Evolutionary conservation across 2,329 filamentous ascomycete species (phyloP), one percentile per base, ranked within the genome.

Genomic region (Akanthomyces dipterigenus): DNA sequence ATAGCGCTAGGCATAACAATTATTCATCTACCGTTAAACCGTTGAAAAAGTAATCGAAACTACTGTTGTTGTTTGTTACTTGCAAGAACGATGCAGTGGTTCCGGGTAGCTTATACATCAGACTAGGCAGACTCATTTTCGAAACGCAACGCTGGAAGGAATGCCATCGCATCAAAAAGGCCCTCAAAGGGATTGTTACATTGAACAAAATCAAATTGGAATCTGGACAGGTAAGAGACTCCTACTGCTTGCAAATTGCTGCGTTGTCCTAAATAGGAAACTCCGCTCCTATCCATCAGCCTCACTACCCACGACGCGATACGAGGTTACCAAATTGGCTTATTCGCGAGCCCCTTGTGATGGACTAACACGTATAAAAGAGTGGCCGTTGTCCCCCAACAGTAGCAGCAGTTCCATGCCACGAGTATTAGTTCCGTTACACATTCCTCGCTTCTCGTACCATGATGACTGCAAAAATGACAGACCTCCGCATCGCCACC

Each of bases 401-500:
- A 46, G 2, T 11, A 1, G 9, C 7, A n/a, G 7, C 43, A 5
- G 5, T 9, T 11, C 43, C 11, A 46, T 4, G 36, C 3, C 36
- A 38, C 2, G 16, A 31, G 16, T 9, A 34, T 9, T 9, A 31
- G 4, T 31, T 8, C 8, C 28, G 28, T 31, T 4, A 8, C 28
- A 8, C 28, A 31, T 31, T 3, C 11, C 8, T 36, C 36, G 36
- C 36, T 38, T 38, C 36, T 3, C 9, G 7, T 7, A 54, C 5
- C 43, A 57, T 57, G 43, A 3, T 34, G 9, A 6, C 18, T 11
- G 11, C n/a, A 6, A 48, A 36, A 24, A 24, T n/a, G 31, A 20
- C 56, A 5, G 36, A 59, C 9, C 53, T 61, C 18, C 60, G 45
- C 53, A 64, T 64, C 50, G 60, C 60, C 8, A 61, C 64, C 2